These are phyloP conservation scores for Cucurbita pepo DNA, from an alignment of 306 rosid species.

Conservation along the genomic window DNA sequence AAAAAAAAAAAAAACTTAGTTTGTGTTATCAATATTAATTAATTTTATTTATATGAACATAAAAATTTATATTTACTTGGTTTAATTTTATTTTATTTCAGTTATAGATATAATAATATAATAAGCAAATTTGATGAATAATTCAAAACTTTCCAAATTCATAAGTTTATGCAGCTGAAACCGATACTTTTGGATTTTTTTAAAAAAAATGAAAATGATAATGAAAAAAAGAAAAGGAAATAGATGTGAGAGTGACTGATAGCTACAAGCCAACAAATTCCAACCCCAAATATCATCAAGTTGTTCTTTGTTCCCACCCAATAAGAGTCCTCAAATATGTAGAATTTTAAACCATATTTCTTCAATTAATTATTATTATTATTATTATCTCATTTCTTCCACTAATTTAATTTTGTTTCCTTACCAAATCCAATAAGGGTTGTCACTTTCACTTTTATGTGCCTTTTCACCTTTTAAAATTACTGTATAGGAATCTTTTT, in stretches of 20 bases:
- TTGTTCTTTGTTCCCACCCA: constrained; percentile 5
- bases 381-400: background rate
- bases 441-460: background rate
- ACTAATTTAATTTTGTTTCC: background rate
- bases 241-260: background rate
- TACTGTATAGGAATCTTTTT: background rate
- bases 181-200: background rate
- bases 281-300: background rate
- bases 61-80: background rate
- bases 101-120: no score
- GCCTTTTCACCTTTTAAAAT: background rate
- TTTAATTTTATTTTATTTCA: no score
- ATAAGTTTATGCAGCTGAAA: background rate
- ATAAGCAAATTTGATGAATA: background rate
- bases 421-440: constrained; percentile 6
- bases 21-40: background rate
- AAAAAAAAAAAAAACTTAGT: background rate
- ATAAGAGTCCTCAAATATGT: background rate
- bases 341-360: background rate
- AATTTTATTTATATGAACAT: background rate
- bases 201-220: background rate
- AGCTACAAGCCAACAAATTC: constrained; percentile 1
- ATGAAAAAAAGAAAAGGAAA: background rate
- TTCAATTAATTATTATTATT: background rate
- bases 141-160: background rate